Evolutionary conservation across 73 alveolate species (phyloP).

Genomic region (Paramecium bursaria): DNA sequence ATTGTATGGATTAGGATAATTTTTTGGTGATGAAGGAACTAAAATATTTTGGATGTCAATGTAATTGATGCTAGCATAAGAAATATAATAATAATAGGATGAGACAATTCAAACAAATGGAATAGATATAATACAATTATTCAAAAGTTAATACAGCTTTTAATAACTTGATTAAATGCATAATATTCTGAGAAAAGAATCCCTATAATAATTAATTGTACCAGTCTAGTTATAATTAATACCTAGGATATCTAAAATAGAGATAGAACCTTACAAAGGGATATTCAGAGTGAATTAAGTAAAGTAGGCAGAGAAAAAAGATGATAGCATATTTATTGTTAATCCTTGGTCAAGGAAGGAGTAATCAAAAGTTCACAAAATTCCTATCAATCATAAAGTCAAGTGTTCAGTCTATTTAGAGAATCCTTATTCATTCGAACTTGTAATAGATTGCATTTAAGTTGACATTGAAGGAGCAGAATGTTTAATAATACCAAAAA

Average conservation of each 20-base stretch:
- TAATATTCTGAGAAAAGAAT: background rate
- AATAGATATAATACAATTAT: background rate
- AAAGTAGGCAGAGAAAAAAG: background rate
- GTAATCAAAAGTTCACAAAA: background rate
- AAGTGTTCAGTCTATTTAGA: background rate
- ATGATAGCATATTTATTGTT: constrained; percentile 16
- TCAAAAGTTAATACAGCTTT: background rate
- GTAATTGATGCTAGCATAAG: background rate
- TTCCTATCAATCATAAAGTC: background rate
- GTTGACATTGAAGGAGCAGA: constrained; percentile 9
- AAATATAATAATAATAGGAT: too few relatives aligned
- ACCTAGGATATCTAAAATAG: background rate
- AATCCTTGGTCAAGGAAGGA: constrained; percentile 58
- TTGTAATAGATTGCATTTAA: background rate
- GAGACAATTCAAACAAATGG: background rate
- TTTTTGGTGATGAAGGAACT: constrained; percentile 13
- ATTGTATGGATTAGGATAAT: constrained; percentile 19
- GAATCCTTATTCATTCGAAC: constrained; percentile 15
- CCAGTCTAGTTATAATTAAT: background rate
- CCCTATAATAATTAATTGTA: background rate
- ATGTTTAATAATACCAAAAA: constrained; percentile 31
- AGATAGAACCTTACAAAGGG: constrained; percentile 2
- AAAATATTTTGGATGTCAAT: constrained; percentile 31
- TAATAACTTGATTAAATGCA: background rate
- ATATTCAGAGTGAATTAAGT: constrained; percentile 1